These are phyloP conservation scores for Debaryomyces maramus DNA, from an alignment of 805 yeast species.

Conservation along the genomic window DNA sequence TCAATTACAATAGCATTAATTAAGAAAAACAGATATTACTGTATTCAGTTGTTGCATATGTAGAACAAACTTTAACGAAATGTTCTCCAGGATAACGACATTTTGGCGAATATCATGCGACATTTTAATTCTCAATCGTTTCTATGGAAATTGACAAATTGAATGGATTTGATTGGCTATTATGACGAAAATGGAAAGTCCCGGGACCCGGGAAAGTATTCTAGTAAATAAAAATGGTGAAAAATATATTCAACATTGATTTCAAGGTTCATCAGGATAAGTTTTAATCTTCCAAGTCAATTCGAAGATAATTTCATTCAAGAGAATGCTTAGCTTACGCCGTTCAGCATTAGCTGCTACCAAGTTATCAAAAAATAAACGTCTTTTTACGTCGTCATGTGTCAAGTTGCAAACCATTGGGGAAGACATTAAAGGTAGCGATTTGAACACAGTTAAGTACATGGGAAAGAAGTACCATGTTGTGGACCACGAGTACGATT, in stretches of 20 bases:
- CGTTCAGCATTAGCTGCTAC: conserved; percentile 11
- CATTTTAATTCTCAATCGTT: too few relatives aligned
- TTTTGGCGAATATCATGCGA: too few relatives aligned
- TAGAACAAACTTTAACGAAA: too few relatives aligned
- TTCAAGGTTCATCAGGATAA: background rate
- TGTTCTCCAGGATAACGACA: background rate
- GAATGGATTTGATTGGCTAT: conserved; percentile 3
- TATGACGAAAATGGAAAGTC: background rate
- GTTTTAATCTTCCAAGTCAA: background rate
- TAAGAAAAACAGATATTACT: too few relatives aligned
- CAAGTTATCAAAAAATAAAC: conserved; percentile 10
- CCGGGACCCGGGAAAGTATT: conserved; percentile 7
- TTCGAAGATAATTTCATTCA: background rate
- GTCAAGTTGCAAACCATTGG: conserved; percentile 37
- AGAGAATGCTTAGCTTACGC: conserved; percentile 11
- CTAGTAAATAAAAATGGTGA: background rate
- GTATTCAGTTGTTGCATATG: too few relatives aligned
- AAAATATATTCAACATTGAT: background rate
- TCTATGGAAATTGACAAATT: conserved; percentile 7
- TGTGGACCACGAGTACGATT: conserved; percentile 96
- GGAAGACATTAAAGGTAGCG: conserved; percentile 35
- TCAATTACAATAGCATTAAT: too few relatives aligned
- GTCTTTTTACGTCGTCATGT: conserved; percentile 28
- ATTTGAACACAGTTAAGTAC: conserved; percentile 42
- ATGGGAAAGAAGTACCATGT: conserved; percentile 74